phyloP scores from a whole-genome alignment of 176 grass and related monocot species.

The Alopecurus myosuroides region DNA sequence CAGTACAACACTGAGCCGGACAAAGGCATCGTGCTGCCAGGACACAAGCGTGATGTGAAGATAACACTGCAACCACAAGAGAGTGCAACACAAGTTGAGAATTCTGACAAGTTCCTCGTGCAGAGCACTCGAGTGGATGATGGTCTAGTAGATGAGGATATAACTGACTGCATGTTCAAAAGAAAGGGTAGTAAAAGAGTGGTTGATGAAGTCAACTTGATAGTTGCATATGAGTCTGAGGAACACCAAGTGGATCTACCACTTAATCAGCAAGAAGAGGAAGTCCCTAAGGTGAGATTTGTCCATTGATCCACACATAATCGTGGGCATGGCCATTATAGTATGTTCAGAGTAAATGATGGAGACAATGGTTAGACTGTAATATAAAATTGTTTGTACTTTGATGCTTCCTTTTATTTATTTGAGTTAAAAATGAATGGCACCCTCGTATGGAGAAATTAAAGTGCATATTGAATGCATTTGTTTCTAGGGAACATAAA shows the following conservation, averaged over 20 bases:
- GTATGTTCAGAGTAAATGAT: too few relatives aligned
- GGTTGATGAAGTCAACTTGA: not conserved
- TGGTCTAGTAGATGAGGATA: not conserved
- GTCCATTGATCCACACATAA: not conserved
- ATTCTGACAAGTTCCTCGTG: not conserved
- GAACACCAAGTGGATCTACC: not conserved
- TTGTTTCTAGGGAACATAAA: not conserved
- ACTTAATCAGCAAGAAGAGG: not conserved
- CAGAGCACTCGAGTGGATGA: not conserved
- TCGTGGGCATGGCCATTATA: not conserved
- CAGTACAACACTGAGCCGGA: not conserved
- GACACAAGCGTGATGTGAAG: not conserved
- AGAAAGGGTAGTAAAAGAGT: not conserved
- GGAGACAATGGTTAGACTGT: too few relatives aligned
- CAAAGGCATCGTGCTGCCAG: not conserved
- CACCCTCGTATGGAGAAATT: not conserved
- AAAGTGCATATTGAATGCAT: not conserved
- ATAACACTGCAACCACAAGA: slow-evolving; percentile 10
- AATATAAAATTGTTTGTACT: not conserved
- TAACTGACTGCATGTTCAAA: not conserved
- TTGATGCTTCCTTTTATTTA: not conserved
- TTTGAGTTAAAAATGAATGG: not conserved
- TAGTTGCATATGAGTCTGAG: not conserved
- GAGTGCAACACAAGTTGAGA: not conserved
- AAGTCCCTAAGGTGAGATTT: not conserved